Conservation (phyloP, 106 monocot species). For the Phalaenopsis equestris region DNA sequence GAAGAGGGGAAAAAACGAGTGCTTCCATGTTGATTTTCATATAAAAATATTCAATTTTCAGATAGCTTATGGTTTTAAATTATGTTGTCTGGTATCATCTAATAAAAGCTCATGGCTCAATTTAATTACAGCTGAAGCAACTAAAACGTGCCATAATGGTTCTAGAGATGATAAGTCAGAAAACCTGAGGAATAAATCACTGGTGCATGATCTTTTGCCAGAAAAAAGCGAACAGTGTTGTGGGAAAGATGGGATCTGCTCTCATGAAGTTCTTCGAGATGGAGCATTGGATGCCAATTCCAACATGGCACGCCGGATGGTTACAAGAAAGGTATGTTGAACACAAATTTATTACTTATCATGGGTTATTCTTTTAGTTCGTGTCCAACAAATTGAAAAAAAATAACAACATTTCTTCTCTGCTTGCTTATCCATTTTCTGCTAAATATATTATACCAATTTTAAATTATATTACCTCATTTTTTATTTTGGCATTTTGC, state of each 20-base stretch:
- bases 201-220: slow-evolving; percentile 16
- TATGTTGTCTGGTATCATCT: not conserved
- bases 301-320: slow-evolving; percentile 19
- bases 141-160: slow-evolving; percentile 19
- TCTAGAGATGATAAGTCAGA: slow-evolving; percentile 17
- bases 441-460: not conserved
- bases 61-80: not conserved
- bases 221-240: slow-evolving; percentile 41
- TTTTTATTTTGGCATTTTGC: not conserved
- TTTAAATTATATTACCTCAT: not conserved
- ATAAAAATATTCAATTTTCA: not conserved
- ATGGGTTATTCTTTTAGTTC: not conserved
- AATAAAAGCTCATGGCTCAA: slow-evolving; percentile 2
- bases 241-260: slow-evolving; percentile 83
- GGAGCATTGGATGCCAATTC: slow-evolving; percentile 24
- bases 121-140: slow-evolving; percentile 14
- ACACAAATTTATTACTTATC: not conserved
- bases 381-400: not conserved
- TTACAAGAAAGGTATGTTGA: slow-evolving; percentile 50
- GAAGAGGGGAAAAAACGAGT: not conserved
- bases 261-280: slow-evolving; percentile 79
- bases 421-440: not conserved
- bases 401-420: not conserved
- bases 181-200: slow-evolving; percentile 15
- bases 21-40: not conserved